These are phyloP conservation scores for Neoboletus magnificus DNA, from an alignment of 768 basidiomycete species.

Conservation along the genomic window DNA sequence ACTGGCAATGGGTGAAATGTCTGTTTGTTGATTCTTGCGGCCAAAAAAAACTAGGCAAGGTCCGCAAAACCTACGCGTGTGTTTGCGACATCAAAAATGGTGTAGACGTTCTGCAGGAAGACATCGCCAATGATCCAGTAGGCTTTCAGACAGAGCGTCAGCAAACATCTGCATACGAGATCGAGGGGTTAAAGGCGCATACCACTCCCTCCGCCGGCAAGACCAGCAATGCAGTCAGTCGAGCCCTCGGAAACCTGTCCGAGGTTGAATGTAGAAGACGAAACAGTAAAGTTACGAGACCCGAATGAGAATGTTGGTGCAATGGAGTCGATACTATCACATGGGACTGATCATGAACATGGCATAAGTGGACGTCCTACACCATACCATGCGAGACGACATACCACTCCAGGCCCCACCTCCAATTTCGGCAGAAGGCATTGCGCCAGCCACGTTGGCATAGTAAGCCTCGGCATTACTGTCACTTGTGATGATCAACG, in stretches of 20 bases:
- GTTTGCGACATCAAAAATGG: slow-evolving; percentile 31
- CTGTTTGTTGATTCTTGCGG: neutral
- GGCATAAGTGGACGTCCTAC: neutral
- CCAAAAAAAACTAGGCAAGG: slow-evolving; percentile 16
- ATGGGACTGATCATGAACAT: slow-evolving; percentile 28
- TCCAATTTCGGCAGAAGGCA: slow-evolving; percentile 23
- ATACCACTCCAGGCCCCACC: slow-evolving; percentile 36
- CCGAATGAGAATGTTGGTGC: slow-evolving; percentile 38
- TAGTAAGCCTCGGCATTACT: slow-evolving; percentile 28
- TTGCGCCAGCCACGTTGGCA: slow-evolving; percentile 28
- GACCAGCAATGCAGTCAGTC: slow-evolving; percentile 36
- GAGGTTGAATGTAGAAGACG: slow-evolving; percentile 40
- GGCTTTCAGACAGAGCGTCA: slow-evolving; percentile 13
- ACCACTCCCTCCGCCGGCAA: slow-evolving; percentile 31
- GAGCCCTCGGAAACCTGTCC: slow-evolving; percentile 34
- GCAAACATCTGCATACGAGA: neutral
- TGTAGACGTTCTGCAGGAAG: slow-evolving; percentile 34
- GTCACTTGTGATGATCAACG: slow-evolving; percentile 27
- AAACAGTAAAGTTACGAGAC: slow-evolving; percentile 36
- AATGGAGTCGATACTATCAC: slow-evolving; percentile 24
- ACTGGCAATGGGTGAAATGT: neutral
- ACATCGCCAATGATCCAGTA: slow-evolving; percentile 36
- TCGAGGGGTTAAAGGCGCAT: neutral
- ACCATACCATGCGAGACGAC: neutral
- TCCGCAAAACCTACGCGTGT: slow-evolving; percentile 42